These are phyloP conservation scores for Malassezia pachydermatis DNA, from an alignment of 1,284 basidiomycete species.

Conservation along the genomic window DNA sequence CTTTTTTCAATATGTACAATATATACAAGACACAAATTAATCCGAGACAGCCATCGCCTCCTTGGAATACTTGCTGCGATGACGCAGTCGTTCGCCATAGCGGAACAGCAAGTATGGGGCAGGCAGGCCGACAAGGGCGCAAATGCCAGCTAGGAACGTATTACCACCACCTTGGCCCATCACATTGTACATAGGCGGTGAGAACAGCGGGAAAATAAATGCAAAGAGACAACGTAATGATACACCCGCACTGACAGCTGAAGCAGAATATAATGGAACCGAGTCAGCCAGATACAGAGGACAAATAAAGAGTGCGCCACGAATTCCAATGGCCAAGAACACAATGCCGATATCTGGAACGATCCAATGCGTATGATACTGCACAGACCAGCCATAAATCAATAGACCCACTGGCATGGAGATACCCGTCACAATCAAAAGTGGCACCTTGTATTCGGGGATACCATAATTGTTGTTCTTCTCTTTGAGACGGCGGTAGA, in stretches of 20 bases:
- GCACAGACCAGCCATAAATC: constrained; percentile 59
- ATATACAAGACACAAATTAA: background rate
- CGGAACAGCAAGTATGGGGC: background rate
- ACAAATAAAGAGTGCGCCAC: constrained; percentile 7
- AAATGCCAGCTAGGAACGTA: constrained; percentile 21
- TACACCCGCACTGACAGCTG: constrained; percentile 16
- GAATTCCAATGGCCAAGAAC: constrained; percentile 21
- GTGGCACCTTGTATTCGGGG: constrained; percentile 51
- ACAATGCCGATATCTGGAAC: constrained; percentile 53
- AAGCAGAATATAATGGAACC: constrained; percentile 18
- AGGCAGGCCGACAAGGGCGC: background rate
- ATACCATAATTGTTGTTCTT: constrained; percentile 55
- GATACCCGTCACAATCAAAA: constrained; percentile 57
- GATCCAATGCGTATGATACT: constrained; percentile 58
- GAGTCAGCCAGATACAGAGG: constrained; percentile 23
- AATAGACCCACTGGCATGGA: constrained; percentile 57
- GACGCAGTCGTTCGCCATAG: background rate
- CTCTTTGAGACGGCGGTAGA: constrained; percentile 54
- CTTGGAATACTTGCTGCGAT: background rate
- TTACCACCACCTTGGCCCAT: constrained; percentile 55
- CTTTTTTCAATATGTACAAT: background rate
- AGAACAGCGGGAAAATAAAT: constrained; percentile 61
- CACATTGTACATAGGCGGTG: constrained; percentile 56
- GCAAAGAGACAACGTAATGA: constrained; percentile 9
- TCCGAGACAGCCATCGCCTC: background rate